Evolutionary conservation across 805 yeast species (phyloP), one percentile per base, ranked within the genome.

Genomic region (Nakazawaea peltata): DNA sequence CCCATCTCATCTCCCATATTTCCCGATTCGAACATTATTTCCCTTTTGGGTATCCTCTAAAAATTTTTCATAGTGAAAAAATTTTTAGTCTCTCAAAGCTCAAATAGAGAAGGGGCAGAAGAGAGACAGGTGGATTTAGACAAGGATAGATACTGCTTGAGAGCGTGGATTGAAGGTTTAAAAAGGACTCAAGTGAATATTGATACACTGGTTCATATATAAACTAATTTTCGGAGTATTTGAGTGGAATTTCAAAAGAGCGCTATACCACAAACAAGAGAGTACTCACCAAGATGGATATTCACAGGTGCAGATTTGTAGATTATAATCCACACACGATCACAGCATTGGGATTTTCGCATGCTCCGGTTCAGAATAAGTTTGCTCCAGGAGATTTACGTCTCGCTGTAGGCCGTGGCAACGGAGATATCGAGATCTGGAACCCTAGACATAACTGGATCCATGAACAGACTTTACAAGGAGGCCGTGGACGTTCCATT

Each of bases 381-480:
- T 46, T 62, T 19, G 63, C 76, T 1, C 77, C 74, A 19, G 57
- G 55, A 17, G 78, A 73, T 40, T 62, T 86, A 37, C 67, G 96
- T 41, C 59, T 92, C 26, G 97, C 97, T 1, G 82, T 90, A 5
- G 97, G 96, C 21, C 71, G 97, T 54, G 74, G 85, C 30, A 88
- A 92, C 53, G 99, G 99, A 26, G 88, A 88, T 50, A 82, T 92
- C 40, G 98, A 92, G 57, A 77, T 92, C 23, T 90, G 97, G 96
- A 85, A 85, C 54, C 95, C 95, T 27, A 67, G 77, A 48, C 66
- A 69, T 42, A 71, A 73, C 48, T 88, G 97, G 97, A 61, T 74
- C 35, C 86, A 84, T 44, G 97, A 92, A 50, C 54, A 58, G 15
- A 63, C 74, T 0, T 65, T 90, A 29, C 74, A 71, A 37, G 97